Percentiles rank a stretch among this genome's conserved stretches.
phyloP scores from a whole-genome alignment of 2,329 filamentous ascomycete genomes.

The Fusarium paranaense region DNA sequence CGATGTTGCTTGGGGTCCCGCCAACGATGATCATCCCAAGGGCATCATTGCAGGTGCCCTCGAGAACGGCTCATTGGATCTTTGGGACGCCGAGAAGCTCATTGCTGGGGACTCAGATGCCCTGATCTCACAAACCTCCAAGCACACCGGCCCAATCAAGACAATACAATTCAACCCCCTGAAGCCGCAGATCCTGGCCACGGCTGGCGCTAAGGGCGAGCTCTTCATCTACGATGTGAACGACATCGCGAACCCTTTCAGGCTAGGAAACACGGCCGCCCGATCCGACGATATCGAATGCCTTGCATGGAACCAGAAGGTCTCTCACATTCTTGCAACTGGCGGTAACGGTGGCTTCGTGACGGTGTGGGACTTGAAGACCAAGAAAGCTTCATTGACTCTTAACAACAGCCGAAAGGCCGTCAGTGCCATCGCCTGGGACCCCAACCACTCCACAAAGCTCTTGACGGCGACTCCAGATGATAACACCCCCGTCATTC shows the following conservation, averaged over 20 bases:
- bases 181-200: constrained; percentile 90
- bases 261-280: constrained; percentile 87
- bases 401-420: constrained; percentile 95
- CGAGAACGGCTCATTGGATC: constrained; percentile 91
- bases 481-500: constrained; percentile 87
- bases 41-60: constrained; percentile 96
- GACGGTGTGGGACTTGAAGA: constrained; percentile 98
- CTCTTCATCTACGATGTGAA: constrained; percentile 96
- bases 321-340: constrained; percentile 94
- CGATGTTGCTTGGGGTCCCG: constrained; percentile 93
- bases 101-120: constrained; percentile 72
- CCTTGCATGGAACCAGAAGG: constrained; percentile 98
- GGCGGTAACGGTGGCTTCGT: constrained; percentile 94
- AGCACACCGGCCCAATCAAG: constrained; percentile 94
- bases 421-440: constrained; percentile 96
- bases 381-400: constrained; percentile 96
- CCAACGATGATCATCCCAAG: constrained; percentile 79
- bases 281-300: constrained; percentile 96
- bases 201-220: constrained; percentile 93
- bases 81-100: constrained; percentile 88
- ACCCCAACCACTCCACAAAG: constrained; percentile 94
- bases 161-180: constrained; percentile 96
- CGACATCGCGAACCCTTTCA: constrained; percentile 87
- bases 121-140: constrained; percentile 86
- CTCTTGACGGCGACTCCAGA: constrained; percentile 92